Evolutionary conservation across 75 land plant species (phyloP).

Genomic region (Gnetum montanum): DNA sequence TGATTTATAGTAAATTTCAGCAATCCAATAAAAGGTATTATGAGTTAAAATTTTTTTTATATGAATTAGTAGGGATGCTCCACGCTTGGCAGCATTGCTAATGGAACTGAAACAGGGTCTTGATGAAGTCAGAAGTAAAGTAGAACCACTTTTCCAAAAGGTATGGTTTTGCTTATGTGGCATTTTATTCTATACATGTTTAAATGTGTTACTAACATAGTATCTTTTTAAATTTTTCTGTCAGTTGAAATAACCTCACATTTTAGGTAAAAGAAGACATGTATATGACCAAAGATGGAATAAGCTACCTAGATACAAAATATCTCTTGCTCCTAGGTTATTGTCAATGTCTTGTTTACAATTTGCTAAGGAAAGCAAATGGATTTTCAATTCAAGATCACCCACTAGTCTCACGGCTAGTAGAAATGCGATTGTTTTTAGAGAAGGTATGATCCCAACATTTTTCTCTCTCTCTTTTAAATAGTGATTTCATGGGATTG

Average conservation of each 20-base stretch:
- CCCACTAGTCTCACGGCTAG: slow-evolving; percentile 64
- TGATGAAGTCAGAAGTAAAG: slow-evolving; percentile 38
- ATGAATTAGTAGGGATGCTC: slow-evolving; percentile 43
- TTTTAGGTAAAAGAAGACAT: slow-evolving; percentile 60
- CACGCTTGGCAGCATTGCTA: slow-evolving; percentile 40
- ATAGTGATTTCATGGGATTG: too few relatives aligned
- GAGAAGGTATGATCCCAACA: slow-evolving; percentile 65
- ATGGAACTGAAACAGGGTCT: slow-evolving; percentile 64
- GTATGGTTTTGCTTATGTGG: slow-evolving; percentile 11
- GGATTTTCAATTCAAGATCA: slow-evolving; percentile 66
- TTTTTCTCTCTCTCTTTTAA: slow-evolving; percentile 1
- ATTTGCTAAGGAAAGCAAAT: slow-evolving; percentile 67
- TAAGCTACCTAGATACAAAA: slow-evolving; percentile 88
- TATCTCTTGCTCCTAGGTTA: slow-evolving; percentile 72
- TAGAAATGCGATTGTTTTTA: slow-evolving; percentile 71
- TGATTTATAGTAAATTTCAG: too few relatives aligned
- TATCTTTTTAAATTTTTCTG: not conserved
- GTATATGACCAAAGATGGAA: slow-evolving; percentile 58
- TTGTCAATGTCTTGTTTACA: slow-evolving; percentile 75
- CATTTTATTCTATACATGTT: not conserved
- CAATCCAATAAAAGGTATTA: too few relatives aligned
- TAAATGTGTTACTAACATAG: not conserved
- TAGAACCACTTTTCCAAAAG: slow-evolving; percentile 47
- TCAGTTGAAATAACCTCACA: not conserved
- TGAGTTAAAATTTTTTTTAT: too few relatives aligned